Base-by-base conservation (phyloP, 768 basidiomycete species). In the Mycena albidolilacea region DNA sequence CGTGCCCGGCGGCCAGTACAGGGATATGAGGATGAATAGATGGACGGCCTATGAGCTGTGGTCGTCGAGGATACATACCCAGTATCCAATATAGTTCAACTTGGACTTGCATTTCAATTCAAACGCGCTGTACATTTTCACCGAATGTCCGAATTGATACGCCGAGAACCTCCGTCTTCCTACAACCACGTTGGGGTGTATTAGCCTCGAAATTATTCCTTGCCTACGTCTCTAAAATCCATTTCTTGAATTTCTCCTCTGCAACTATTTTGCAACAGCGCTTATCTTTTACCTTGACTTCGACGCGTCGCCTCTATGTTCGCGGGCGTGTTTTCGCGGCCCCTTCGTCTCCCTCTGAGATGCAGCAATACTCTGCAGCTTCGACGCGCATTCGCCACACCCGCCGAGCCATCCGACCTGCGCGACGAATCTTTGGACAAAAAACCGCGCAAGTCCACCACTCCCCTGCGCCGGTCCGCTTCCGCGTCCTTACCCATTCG, bases 401-500 rank as follows among this genome's bases (percentile, higher is more conserved):
- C 74, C 23, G 48, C 67, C 10, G 37, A 44, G 12, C 62, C 74
- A 8, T 63, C 67, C n/a, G 74, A 75, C 6, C n/a, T 60, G 7
- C 69, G 55, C 21, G 71, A 69, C 50, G 69, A 70, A 14, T 50
- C 64, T 52, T 19, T 39, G 38, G 39, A 35, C 7, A 76, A 76
- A 37, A 76, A 73, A 64, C 75, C 75, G 0, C 67, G 75, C n/a
- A 96, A 95, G 79, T 90, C 91, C 19, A 88, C 91, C 7, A 95
- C 95, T 5, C 89, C 95, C 1, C 88, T 96, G 5, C 89, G 96
- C 57, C 90, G 96, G 58, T 89, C 95, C 8, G 96, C 96, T 17
- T 89, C 94, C 17, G 96, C 90, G 7, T 98, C 96, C 3, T 86
- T 95, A 54, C 92, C 95, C 8, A 95, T 97, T 73, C 93, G 96